Conservation (phyloP, 306 rosid species). For the Mimosa pudica region DNA sequence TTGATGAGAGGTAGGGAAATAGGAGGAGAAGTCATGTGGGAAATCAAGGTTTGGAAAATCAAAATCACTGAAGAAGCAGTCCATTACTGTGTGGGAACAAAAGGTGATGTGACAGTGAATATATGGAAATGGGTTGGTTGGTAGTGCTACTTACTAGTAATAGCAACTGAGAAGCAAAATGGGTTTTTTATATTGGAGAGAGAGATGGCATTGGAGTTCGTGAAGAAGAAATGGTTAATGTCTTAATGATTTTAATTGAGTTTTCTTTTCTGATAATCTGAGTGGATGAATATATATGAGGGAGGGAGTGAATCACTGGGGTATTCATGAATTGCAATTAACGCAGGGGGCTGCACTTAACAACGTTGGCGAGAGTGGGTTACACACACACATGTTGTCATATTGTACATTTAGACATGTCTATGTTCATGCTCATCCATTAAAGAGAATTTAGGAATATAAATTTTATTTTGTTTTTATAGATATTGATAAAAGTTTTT, state of each 20-base stretch:
- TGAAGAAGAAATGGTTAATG: slow-evolving; percentile 51
- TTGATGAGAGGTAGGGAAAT: slow-evolving; percentile 16
- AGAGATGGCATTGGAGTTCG: slow-evolving; percentile 27
- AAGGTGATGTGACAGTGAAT: background rate
- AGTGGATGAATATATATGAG: background rate
- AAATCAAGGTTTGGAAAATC: slow-evolving; percentile 40
- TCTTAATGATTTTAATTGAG: slow-evolving; percentile 24
- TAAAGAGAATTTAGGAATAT: background rate
- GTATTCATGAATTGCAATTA: slow-evolving; percentile 45
- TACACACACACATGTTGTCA: background rate
- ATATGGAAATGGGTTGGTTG: no score
- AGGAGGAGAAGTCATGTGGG: slow-evolving; percentile 37
- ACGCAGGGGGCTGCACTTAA: slow-evolving; percentile 33
- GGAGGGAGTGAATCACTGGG: slow-evolving; percentile 24
- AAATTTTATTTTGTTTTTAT: background rate
- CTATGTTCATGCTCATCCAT: background rate
- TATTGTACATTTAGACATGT: background rate
- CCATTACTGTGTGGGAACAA: slow-evolving; percentile 39
- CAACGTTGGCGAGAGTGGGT: slow-evolving; percentile 19
- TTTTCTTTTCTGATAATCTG: background rate
- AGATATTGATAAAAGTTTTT: background rate
- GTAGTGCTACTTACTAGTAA: background rate
- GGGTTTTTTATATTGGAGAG: slow-evolving; percentile 13
- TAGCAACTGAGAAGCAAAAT: background rate
- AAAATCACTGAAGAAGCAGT: slow-evolving; percentile 14